These are phyloP conservation scores for Raphidocelis subcapitata DNA, from an alignment of 139 green algal genomes.

Conservation along the genomic window DNA sequence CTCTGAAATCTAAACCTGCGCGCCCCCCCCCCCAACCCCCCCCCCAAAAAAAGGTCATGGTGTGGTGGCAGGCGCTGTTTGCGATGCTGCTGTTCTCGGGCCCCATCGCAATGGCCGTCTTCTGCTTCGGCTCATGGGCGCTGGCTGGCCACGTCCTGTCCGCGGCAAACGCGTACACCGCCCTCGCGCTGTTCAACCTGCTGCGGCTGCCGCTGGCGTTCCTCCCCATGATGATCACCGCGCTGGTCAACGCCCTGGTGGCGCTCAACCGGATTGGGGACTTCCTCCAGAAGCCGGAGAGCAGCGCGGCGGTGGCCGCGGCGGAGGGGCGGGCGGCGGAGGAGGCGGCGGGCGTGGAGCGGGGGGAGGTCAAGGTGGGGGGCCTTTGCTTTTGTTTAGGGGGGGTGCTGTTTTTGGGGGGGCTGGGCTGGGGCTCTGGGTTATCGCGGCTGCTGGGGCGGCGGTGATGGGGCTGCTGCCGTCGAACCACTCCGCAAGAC, in stretches of 20 bases:
- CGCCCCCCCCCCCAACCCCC: too few relatives aligned
- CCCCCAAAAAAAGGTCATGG: too few relatives aligned
- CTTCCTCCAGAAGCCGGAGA: slow-evolving; percentile 53
- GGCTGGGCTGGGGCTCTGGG: too few relatives aligned
- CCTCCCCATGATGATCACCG: slow-evolving; percentile 75
- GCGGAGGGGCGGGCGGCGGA: slow-evolving; percentile 4
- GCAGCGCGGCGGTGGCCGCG: not conserved
- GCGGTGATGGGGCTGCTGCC: too few relatives aligned
- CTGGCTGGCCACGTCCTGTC: slow-evolving; percentile 48
- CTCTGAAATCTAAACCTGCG: not conserved
- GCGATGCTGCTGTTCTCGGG: slow-evolving; percentile 76
- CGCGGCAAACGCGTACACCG: slow-evolving; percentile 71
- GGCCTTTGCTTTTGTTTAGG: not conserved
- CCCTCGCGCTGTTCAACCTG: slow-evolving; percentile 89
- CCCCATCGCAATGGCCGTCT: slow-evolving; percentile 76
- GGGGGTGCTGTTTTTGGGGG: too few relatives aligned
- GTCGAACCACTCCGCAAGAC: too few relatives aligned
- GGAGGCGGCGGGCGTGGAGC: slow-evolving; percentile 14
- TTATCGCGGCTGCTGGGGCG: too few relatives aligned
- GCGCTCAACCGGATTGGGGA: slow-evolving; percentile 54
- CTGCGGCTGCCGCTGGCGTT: slow-evolving; percentile 93
- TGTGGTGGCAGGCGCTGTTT: slow-evolving; percentile 64
- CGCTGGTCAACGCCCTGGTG: slow-evolving; percentile 60
- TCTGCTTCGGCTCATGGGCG: slow-evolving; percentile 79
- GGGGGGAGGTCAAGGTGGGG: slow-evolving; percentile 24